phyloP scores from a whole-genome alignment of 805 yeast genomes.

The Sugiyamaella chiloensis region DNA sequence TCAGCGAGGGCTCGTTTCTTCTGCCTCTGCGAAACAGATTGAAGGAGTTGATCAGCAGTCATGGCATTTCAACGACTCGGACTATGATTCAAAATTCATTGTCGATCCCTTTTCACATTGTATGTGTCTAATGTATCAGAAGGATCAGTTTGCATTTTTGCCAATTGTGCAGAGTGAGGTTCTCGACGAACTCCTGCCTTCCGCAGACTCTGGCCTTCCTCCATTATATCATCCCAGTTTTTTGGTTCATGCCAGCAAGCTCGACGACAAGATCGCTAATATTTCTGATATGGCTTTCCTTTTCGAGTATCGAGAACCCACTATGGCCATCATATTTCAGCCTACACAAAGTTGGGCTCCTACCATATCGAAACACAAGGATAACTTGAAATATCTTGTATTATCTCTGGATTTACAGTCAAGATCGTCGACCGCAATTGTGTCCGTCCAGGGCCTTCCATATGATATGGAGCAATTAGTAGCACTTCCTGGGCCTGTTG shows the following conservation, averaged over 20 bases:
- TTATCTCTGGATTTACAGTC: conserved; percentile 62
- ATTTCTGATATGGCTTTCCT: conserved; percentile 72
- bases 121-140: conserved; percentile 53
- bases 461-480: conserved; percentile 65
- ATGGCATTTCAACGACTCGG: conserved; percentile 29
- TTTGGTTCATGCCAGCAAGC: conserved; percentile 51
- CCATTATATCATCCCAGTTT: conserved; percentile 52
- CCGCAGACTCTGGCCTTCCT: conserved; percentile 9
- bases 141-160: conserved; percentile 63
- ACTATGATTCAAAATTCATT: conserved; percentile 44
- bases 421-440: conserved; percentile 61
- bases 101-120: conserved; percentile 58
- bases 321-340: conserved; percentile 63
- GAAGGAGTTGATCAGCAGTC: conserved; percentile 16
- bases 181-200: conserved; percentile 21
- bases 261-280: conserved; percentile 56
- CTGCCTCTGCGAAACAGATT: neutral
- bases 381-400: conserved; percentile 58
- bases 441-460: conserved; percentile 63
- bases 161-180: conserved; percentile 51
- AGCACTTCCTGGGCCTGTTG: conserved; percentile 62
- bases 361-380: conserved; percentile 54
- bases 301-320: conserved; percentile 75
- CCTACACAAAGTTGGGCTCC: conserved; percentile 78
- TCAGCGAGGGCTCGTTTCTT: neutral